phyloP scores from a whole-genome alignment of 2,329 filamentous ascomycete genomes.

The Epichloe hybrida region DNA sequence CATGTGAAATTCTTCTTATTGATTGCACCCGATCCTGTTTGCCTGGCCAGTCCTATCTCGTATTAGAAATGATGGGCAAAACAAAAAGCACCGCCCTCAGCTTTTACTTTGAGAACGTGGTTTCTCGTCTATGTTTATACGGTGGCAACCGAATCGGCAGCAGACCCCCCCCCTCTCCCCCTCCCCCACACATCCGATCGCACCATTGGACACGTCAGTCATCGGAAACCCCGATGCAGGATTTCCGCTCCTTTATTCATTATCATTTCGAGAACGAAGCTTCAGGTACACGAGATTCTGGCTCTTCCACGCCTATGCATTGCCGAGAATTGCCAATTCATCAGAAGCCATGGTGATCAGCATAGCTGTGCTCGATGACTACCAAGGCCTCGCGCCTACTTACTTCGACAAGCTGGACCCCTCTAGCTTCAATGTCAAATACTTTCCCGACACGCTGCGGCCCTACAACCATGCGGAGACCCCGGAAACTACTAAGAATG shows the following conservation, averaged over 20 bases:
- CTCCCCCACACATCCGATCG: background rate
- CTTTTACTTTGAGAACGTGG: no score
- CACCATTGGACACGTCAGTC: background rate
- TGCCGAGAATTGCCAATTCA: background rate
- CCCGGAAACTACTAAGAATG: slow-evolving; percentile 39
- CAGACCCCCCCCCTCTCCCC: background rate
- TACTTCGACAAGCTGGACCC: slow-evolving; percentile 44
- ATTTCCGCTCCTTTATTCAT: background rate
- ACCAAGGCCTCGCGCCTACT: slow-evolving; percentile 46
- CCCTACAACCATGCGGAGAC: slow-evolving; percentile 43
- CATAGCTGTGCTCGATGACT: slow-evolving; percentile 66
- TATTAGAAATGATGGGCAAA: no score
- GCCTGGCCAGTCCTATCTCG: no score
- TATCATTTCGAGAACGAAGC: background rate
- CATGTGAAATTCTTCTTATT: no score
- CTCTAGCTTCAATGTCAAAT: slow-evolving; percentile 41
- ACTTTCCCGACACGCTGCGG: slow-evolving; percentile 57
- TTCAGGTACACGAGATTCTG: no score
- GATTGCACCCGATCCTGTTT: no score
- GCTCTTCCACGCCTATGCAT: background rate
- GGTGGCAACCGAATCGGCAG: background rate
- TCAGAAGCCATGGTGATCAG: background rate
- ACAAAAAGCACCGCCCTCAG: no score
- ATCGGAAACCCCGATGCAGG: background rate
- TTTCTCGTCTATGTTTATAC: background rate